These are phyloP conservation scores for Tarenaya hassleriana DNA, from an alignment of 345 rosid species.

Conservation along the genomic window DNA sequence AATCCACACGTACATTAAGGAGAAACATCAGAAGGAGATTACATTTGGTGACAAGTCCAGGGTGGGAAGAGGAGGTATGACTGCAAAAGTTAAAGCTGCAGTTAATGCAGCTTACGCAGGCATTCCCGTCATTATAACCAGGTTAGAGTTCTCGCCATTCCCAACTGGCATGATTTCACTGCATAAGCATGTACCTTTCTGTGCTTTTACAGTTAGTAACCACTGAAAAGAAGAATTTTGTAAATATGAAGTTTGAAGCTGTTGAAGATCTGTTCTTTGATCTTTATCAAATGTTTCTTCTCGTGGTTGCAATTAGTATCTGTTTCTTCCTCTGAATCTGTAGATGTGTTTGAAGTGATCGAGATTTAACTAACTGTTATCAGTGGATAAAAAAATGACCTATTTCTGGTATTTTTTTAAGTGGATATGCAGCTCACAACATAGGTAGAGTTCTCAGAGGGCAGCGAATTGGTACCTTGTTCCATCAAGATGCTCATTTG, in stretches of 20 bases:
- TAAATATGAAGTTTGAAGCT: no score
- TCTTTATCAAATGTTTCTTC: not conserved
- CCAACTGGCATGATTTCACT: not conserved
- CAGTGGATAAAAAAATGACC: slow-evolving; percentile 12
- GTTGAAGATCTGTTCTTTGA: not conserved
- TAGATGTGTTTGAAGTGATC: not conserved
- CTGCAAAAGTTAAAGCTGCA: slow-evolving; percentile 97
- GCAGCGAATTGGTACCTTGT: slow-evolving; percentile 78
- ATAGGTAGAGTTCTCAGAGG: slow-evolving; percentile 84
- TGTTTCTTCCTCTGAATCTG: not conserved
- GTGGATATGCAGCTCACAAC: slow-evolving; percentile 74
- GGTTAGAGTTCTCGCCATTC: slow-evolving; percentile 34
- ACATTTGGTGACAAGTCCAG: slow-evolving; percentile 98
- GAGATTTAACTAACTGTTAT: not conserved
- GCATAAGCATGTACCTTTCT: not conserved
- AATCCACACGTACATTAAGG: slow-evolving; percentile 75
- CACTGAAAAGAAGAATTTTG: no score
- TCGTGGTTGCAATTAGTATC: not conserved
- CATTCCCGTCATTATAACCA: slow-evolving; percentile 90
- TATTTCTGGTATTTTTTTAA: slow-evolving; percentile 31
- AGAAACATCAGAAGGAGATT: slow-evolving; percentile 75
- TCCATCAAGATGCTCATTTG: slow-evolving; percentile 80
- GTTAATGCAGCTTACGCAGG: slow-evolving; percentile 85
- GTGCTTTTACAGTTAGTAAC: not conserved
- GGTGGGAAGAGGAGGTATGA: slow-evolving; percentile 99